phyloP scores from a whole-genome alignment of 768 basidiomycete species.

The Terana coerulea region DNA sequence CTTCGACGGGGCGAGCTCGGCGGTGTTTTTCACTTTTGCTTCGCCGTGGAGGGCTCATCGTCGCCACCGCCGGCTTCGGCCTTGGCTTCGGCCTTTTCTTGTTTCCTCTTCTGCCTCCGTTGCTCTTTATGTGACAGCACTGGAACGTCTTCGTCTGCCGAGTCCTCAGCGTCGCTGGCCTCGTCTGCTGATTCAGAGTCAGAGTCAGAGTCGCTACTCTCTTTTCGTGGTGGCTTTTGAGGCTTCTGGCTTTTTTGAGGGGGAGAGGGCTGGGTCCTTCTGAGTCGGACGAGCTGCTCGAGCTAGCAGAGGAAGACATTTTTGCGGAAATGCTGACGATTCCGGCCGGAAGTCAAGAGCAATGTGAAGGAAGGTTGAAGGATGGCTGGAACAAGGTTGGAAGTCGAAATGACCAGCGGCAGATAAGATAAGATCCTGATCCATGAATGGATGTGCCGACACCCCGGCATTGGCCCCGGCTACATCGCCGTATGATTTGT shows the following conservation, averaged over 20 bases:
- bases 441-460: too few relatives aligned
- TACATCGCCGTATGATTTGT: too few relatives aligned
- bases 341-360: too few relatives aligned
- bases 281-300: slow-evolving; percentile 11
- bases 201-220: slow-evolving; percentile 11
- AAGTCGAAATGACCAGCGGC: too few relatives aligned
- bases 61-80: slow-evolving; percentile 22
- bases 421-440: too few relatives aligned
- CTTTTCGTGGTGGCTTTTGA: slow-evolving; percentile 7
- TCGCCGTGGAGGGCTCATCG: slow-evolving; percentile 12
- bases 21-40: slow-evolving; percentile 27
- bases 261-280: slow-evolving; percentile 10
- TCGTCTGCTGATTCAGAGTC: neutral
- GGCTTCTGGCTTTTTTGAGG: slow-evolving; percentile 15
- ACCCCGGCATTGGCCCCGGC: too few relatives aligned
- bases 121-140: slow-evolving; percentile 76
- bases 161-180: slow-evolving; percentile 23
- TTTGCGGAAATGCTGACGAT: too few relatives aligned
- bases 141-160: slow-evolving; percentile 32
- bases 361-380: too few relatives aligned
- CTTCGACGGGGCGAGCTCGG: slow-evolving; percentile 26
- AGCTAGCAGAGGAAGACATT: neutral
- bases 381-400: too few relatives aligned
- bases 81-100: slow-evolving; percentile 32
- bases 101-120: slow-evolving; percentile 55